Evolutionary conservation across 2,329 filamentous ascomycete species (phyloP).

Genomic region (Cladosporium sp.): DNA sequence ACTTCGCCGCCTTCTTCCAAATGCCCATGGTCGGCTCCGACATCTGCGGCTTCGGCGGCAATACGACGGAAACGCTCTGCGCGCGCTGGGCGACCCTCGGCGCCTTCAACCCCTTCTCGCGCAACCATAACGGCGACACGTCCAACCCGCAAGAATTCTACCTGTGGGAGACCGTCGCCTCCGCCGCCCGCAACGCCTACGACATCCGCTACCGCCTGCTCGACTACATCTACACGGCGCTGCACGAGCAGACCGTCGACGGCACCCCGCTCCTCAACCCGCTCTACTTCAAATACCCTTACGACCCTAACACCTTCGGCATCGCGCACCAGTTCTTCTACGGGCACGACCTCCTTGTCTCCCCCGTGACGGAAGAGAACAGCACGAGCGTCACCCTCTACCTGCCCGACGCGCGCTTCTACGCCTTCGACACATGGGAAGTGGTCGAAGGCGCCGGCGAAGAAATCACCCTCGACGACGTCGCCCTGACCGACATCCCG

Average conservation of each 20-base stretch:
- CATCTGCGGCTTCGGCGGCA: constrained; percentile 67
- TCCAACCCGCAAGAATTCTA: constrained; percentile 65
- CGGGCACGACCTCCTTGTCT: constrained; percentile 51
- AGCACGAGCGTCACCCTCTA: constrained; percentile 49
- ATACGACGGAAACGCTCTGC: constrained; percentile 63
- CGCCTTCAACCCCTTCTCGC: constrained; percentile 69
- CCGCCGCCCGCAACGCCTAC: constrained; percentile 62
- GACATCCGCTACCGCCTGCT: constrained; percentile 65
- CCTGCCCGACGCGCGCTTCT: constrained; percentile 53
- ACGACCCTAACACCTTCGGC: constrained; percentile 48
- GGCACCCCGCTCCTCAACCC: constrained; percentile 64
- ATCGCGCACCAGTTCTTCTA: constrained; percentile 53
- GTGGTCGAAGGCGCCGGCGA: constrained; percentile 41
- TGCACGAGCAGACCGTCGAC: constrained; percentile 53
- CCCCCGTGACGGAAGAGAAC: constrained; percentile 48
- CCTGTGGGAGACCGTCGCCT: constrained; percentile 57
- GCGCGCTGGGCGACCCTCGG: constrained; percentile 67
- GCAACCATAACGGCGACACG: constrained; percentile 60
- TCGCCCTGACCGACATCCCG: constrained; percentile 52
- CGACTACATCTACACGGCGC: constrained; percentile 70
- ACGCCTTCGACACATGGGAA: constrained; percentile 51
- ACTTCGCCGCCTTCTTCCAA: constrained; percentile 39
- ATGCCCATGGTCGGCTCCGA: constrained; percentile 49
- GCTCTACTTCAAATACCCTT: constrained; percentile 64
- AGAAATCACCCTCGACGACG: constrained; percentile 37